Conservation (phyloP, 2,329 filamentous ascomycete species). For the Catunica adiposa region DNA sequence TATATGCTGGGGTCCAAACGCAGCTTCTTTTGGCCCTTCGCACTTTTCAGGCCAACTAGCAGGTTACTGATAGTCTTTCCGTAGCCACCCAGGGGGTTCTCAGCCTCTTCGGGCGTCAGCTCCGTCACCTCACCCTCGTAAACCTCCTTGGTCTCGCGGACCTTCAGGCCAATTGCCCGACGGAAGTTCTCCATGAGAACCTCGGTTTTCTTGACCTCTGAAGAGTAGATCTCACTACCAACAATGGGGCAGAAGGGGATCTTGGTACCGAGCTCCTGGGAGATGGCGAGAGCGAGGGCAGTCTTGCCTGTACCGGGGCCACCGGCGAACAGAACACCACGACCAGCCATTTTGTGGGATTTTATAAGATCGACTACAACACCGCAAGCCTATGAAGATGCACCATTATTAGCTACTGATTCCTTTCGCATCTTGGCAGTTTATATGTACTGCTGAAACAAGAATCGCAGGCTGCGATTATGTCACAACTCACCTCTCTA, state of each 20-base stretch:
- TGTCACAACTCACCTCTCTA: conserved; percentile 65
- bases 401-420: neutral
- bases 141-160: conserved; percentile 97
- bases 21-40: conserved; percentile 94
- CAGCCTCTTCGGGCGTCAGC: conserved; percentile 90
- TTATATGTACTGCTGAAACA: neutral
- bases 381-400: conserved; percentile 55
- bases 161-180: conserved; percentile 86
- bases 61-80: conserved; percentile 95
- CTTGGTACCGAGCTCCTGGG: conserved; percentile 92
- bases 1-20: conserved; percentile 95
- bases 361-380: conserved; percentile 92
- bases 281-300: conserved; percentile 83
- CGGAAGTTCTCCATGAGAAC: conserved; percentile 98
- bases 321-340: conserved; percentile 82
- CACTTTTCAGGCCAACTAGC: conserved; percentile 85
- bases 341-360: conserved; percentile 92
- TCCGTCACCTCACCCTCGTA: conserved; percentile 98
- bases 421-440: neutral
- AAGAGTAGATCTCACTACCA: conserved; percentile 92
- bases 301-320: conserved; percentile 96
- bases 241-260: conserved; percentile 98
- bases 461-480: too few species aligned
- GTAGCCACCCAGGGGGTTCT: conserved; percentile 92
- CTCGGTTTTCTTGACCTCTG: conserved; percentile 98